These are phyloP conservation scores for Cryptococcus floricola DNA, from an alignment of 1,284 basidiomycete genomes.

Conservation along the genomic window DNA sequence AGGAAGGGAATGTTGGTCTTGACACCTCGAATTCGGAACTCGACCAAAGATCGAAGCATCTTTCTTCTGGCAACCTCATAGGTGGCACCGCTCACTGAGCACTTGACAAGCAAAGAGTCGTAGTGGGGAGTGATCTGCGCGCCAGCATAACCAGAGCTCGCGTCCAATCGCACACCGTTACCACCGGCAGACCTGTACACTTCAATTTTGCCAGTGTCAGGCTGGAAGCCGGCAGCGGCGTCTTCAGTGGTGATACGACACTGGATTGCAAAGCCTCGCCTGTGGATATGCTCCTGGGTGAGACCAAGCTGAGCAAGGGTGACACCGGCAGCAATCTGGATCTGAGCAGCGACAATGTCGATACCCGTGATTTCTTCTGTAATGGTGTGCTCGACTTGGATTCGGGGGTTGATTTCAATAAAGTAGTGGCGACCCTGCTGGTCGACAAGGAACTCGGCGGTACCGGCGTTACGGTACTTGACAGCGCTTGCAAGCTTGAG, in stretches of 20 bases:
- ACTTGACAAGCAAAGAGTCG: constrained; percentile 96
- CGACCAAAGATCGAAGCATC: constrained; percentile 97
- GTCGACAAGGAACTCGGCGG: constrained; percentile 95
- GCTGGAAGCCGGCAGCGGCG: constrained; percentile 84
- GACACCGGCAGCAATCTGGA: constrained; percentile 96
- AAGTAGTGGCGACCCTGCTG: constrained; percentile 95
- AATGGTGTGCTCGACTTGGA: constrained; percentile 97
- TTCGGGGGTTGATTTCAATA: constrained; percentile 97
- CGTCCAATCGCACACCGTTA: constrained; percentile 96
- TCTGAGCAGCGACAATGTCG: constrained; percentile 97
- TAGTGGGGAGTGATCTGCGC: constrained; percentile 99
- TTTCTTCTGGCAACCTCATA: constrained; percentile 98
- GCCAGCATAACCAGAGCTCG: constrained; percentile 95
- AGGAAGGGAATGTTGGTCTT: constrained; percentile 99
- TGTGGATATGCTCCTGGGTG: constrained; percentile 93
- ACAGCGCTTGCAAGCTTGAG: constrained; percentile 91
- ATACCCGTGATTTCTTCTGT: constrained; percentile 99
- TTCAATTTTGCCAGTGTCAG: constrained; percentile 98
- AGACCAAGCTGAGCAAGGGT: constrained; percentile 92
- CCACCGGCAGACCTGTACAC: constrained; percentile 98
- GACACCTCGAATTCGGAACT: constrained; percentile 99
- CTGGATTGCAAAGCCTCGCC: constrained; percentile 96
- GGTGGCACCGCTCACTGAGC: constrained; percentile 91
- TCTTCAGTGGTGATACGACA: constrained; percentile 99
- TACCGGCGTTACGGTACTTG: constrained; percentile 93